Conservation (phyloP, 305 asterid genomes). For the Salvia sclarea region DNA sequence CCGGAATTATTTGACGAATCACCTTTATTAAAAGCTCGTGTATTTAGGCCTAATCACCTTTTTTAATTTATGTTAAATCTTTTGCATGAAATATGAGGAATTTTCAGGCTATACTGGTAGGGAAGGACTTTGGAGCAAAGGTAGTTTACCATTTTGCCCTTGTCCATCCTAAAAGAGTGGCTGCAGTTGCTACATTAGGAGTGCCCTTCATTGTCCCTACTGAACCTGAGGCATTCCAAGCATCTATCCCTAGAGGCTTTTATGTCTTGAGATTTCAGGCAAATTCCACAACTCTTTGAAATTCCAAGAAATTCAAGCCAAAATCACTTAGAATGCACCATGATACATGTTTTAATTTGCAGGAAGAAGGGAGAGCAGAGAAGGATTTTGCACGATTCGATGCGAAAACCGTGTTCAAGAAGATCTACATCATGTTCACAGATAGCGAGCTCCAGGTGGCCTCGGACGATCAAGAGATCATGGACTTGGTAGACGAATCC, state of each 20-base stretch:
- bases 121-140: constrained; percentile 51
- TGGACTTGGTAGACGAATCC: constrained; percentile 45
- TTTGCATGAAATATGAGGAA: neutral
- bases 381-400: constrained; percentile 38
- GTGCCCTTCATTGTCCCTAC: constrained; percentile 43
- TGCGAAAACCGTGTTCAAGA: neutral
- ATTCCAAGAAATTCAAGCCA: too few species aligned
- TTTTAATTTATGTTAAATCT: neutral
- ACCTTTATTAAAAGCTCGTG: too few species aligned
- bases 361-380: constrained; percentile 52
- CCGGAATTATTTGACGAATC: too few species aligned
- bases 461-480: constrained; percentile 33
- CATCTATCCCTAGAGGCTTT: constrained; percentile 44
- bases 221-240: constrained; percentile 15
- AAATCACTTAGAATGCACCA: too few species aligned
- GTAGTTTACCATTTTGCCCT: constrained; percentile 46
- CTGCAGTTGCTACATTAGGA: constrained; percentile 46
- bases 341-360: neutral
- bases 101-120: constrained; percentile 45
- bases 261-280: constrained; percentile 57
- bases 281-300: neutral
- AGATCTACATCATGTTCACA: neutral
- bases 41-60: too few species aligned
- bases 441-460: neutral
- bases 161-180: constrained; percentile 50